A percentile compares a stretch with the other conserved stretches of the same genome.
phyloP scores from a whole-genome alignment of 2,329 filamentous ascomycete genomes.

The Sclerotinia subarctica region DNA sequence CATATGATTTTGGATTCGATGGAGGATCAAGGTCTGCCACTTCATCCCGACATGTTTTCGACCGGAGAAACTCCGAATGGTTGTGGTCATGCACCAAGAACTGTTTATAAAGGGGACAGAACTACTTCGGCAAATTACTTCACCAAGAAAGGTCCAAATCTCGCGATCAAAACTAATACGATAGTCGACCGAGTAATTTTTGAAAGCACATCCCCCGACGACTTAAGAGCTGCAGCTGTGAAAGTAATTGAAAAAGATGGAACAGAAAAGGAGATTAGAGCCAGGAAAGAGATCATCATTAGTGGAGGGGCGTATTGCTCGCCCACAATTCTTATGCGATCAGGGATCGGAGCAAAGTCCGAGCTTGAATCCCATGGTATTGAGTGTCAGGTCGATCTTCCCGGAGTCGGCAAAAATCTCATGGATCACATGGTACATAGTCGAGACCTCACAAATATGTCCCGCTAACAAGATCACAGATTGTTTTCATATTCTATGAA shows the following conservation, averaged over 20 bases:
- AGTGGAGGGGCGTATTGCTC: slow-evolving; percentile 48
- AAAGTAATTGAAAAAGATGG: slow-evolving; percentile 44
- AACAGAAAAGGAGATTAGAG: slow-evolving; percentile 40
- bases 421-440: slow-evolving; percentile 51
- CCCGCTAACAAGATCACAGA: slow-evolving; percentile 38
- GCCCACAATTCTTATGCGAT: slow-evolving; percentile 47
- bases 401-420: slow-evolving; percentile 61
- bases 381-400: slow-evolving; percentile 52
- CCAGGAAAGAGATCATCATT: slow-evolving; percentile 48
- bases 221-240: slow-evolving; percentile 47
- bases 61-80: slow-evolving; percentile 51
- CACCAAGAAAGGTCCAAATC: slow-evolving; percentile 39
- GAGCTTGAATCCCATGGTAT: slow-evolving; percentile 47
- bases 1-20: slow-evolving; percentile 53
- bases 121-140: slow-evolving; percentile 54
- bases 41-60: slow-evolving; percentile 59
- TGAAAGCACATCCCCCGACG: slow-evolving; percentile 36
- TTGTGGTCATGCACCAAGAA: slow-evolving; percentile 54
- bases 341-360: slow-evolving; percentile 44
- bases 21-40: slow-evolving; percentile 50
- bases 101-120: slow-evolving; percentile 50
- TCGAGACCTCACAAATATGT: neutral
- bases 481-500: slow-evolving; percentile 60
- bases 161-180: slow-evolving; percentile 46
- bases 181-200: slow-evolving; percentile 53